phyloP scores from a whole-genome alignment of 768 basidiomycete genomes.

The Lentinula lateritia region DNA sequence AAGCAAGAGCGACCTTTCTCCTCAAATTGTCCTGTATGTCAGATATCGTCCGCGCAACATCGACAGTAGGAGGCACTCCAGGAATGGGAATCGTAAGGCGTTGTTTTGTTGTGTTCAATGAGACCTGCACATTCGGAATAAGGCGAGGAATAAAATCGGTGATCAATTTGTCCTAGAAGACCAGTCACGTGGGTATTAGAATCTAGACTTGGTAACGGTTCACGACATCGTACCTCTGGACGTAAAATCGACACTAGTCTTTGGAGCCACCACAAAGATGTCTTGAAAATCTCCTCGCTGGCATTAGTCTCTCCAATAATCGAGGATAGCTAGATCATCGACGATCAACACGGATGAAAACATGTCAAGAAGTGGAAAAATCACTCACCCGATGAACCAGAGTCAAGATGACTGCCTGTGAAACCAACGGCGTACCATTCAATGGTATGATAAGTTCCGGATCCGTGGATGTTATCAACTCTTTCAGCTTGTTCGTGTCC shows the following conservation, averaged over 20 bases:
- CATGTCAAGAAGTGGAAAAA: neutral
- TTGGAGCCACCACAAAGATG: conserved; percentile 83
- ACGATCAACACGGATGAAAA: conserved; percentile 4
- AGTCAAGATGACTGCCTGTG: conserved; percentile 80
- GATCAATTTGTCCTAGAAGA: conserved; percentile 66
- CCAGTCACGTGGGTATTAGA: conserved; percentile 7
- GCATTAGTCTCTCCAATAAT: conserved; percentile 73
- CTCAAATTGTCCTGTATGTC: conserved; percentile 74
- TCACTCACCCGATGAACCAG: conserved; percentile 72
- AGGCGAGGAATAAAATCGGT: conserved; percentile 79
- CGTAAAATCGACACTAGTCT: conserved; percentile 66
- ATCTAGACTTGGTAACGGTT: neutral
- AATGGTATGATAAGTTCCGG: conserved; percentile 79
- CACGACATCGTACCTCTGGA: conserved; percentile 48
- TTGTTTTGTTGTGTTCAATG: conserved; percentile 75
- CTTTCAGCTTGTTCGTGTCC: conserved; percentile 68
- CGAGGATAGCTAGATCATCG: conserved; percentile 54
- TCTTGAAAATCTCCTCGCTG: conserved; percentile 76
- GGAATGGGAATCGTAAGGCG: conserved; percentile 67
- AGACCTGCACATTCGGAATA: conserved; percentile 71
- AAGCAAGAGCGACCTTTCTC: conserved; percentile 28
- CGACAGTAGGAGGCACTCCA: conserved; percentile 59
- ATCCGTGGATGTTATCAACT: conserved; percentile 66
- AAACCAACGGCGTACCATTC: conserved; percentile 62
- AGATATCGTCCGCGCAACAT: conserved; percentile 62